Conservation (phyloP, 139 green algal species). For the Asterochloris sp. region DNA sequence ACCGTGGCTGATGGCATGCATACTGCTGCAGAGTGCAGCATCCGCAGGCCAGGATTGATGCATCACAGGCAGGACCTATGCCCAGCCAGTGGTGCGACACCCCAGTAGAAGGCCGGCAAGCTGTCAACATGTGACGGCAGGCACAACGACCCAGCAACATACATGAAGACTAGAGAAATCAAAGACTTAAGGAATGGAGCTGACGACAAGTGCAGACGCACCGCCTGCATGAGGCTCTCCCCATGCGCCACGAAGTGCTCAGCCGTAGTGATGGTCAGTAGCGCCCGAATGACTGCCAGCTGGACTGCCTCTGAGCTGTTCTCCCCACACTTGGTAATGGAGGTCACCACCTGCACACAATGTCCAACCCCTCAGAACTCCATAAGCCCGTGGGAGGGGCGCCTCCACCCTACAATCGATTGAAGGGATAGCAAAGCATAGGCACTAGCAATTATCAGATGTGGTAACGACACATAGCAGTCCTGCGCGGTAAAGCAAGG, state of each 20-base stretch:
- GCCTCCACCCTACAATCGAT: neutral
- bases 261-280: conserved; percentile 82
- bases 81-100: no score
- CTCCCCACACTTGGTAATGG: conserved; percentile 71
- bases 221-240: conserved; percentile 70
- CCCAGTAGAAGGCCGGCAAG: no score
- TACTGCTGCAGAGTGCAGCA: no score
- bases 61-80: no score
- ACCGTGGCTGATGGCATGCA: no score
- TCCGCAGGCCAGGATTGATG: no score
- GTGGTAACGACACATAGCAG: neutral
- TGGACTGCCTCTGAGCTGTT: conserved; percentile 56
- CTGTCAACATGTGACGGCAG: no score
- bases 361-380: neutral
- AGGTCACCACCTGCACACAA: conserved; percentile 35
- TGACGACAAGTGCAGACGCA: conserved; percentile 61
- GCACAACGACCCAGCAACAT: no score
- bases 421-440: neutral
- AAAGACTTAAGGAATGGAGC: no score
- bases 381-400: neutral
- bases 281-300: conserved; percentile 71
- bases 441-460: neutral
- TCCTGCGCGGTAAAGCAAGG: neutral
- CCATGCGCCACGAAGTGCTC: conserved; percentile 89
- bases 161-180: no score